Conservation (phyloP, 1,139 yeast species). For the Groenewaldozyma auringiensis region DNA sequence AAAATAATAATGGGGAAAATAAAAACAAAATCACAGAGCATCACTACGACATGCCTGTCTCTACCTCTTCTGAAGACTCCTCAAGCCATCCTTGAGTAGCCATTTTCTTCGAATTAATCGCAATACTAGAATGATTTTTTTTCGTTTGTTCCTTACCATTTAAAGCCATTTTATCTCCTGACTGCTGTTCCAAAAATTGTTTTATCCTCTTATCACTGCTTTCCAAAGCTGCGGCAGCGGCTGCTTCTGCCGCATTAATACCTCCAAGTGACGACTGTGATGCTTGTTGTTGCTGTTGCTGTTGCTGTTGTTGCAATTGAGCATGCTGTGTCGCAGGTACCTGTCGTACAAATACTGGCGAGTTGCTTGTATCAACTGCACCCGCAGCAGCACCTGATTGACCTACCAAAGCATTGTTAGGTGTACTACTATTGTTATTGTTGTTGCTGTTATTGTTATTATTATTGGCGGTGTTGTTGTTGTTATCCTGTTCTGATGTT, state of each 20-base stretch:
- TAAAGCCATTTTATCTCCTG: neutral
- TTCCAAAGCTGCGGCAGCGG: neutral
- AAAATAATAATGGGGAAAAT: neutral
- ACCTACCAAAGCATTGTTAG: neutral
- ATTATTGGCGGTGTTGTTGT: neutral
- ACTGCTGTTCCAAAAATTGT: neutral
- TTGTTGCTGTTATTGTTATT: constrained; percentile 1
- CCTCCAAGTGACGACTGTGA: neutral
- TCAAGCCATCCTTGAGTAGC: neutral
- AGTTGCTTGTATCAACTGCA: neutral
- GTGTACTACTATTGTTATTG: constrained; percentile 1
- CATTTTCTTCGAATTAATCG: neutral
- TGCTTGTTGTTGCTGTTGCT: neutral
- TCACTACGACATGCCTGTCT: neutral
- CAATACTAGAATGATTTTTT: neutral
- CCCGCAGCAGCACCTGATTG: constrained; percentile 2
- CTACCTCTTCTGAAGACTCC: neutral
- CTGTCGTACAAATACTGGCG: neutral
- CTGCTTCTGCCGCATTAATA: neutral
- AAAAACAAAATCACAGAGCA: neutral
- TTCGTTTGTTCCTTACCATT: neutral
- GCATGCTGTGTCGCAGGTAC: neutral
- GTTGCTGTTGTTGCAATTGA: neutral
- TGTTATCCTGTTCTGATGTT: neutral
- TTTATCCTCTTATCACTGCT: constrained; percentile 1